Conservation (phyloP, 1,284 basidiomycete genomes). For the Thelephora terrestris region DNA sequence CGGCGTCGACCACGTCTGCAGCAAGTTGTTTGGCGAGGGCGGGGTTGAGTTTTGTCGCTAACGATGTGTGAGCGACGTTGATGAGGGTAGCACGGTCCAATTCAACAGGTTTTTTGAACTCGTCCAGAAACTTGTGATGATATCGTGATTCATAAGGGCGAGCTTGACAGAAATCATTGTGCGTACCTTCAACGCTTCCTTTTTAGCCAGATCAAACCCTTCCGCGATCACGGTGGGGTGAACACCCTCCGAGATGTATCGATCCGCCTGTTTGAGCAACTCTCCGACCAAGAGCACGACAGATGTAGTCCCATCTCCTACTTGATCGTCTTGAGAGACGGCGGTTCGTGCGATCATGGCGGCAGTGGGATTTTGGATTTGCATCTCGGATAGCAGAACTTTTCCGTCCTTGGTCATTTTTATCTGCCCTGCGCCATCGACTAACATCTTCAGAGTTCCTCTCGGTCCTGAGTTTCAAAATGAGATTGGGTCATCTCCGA, state of each 20-base stretch:
- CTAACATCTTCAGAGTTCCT: constrained; percentile 98
- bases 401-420: constrained; percentile 99
- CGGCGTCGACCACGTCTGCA: constrained; percentile 92
- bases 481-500: constrained; percentile 7
- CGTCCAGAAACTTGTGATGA: constrained; percentile 74
- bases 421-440: constrained; percentile 98
- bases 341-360: constrained; percentile 99
- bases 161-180: constrained; percentile 2
- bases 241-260: constrained; percentile 96
- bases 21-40: constrained; percentile 84
- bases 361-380: constrained; percentile 99
- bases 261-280: constrained; percentile 94
- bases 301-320: constrained; percentile 96
- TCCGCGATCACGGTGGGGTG: constrained; percentile 95
- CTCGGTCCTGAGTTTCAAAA: constrained; percentile 59
- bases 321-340: constrained; percentile 98
- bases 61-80: constrained; percentile 88
- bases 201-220: constrained; percentile 96
- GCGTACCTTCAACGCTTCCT: constrained; percentile 80
- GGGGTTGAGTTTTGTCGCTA: constrained; percentile 87
- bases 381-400: constrained; percentile 98
- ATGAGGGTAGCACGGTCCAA: constrained; percentile 88
- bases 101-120: constrained; percentile 68
- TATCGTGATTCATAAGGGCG: constrained; percentile 2
- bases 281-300: constrained; percentile 97